Evolutionary conservation across 2,329 filamentous ascomycete genomes (phyloP).

Genomic region (Phaeosphaeria sp.): DNA sequence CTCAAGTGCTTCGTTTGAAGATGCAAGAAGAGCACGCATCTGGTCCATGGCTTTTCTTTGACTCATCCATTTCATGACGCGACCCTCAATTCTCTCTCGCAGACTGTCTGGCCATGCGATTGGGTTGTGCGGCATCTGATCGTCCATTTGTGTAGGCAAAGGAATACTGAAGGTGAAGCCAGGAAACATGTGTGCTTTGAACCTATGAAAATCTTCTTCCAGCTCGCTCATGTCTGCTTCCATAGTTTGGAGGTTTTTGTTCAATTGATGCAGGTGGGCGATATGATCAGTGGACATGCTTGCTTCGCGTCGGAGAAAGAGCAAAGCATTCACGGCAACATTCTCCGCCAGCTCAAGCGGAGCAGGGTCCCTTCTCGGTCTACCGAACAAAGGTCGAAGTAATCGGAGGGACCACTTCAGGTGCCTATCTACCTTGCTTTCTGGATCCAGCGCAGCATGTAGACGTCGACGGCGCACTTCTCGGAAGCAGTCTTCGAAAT

Average conservation of each 20-base stretch:
- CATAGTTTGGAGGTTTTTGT: constrained; percentile 27
- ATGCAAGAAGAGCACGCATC: constrained; percentile 21
- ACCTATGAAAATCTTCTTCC: constrained; percentile 10
- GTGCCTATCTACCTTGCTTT: constrained; percentile 16
- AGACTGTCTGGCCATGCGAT: constrained; percentile 32
- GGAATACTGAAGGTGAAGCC: constrained; percentile 6
- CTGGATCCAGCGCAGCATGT: constrained; percentile 17
- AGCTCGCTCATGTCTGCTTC: constrained; percentile 13
- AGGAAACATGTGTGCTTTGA: constrained; percentile 22
- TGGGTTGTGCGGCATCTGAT: constrained; percentile 21
- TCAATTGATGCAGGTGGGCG: constrained; percentile 23
- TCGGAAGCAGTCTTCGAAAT: constrained; percentile 37
- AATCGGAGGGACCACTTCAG: constrained; percentile 31
- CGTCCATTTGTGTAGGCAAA: not conserved
- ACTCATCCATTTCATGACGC: constrained; percentile 30
- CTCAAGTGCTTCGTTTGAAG: constrained; percentile 25
- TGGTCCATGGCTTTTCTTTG: constrained; percentile 25
- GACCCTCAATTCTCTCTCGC: constrained; percentile 12
- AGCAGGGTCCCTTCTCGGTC: constrained; percentile 10
- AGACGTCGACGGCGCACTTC: constrained; percentile 32
- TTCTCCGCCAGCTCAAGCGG: constrained; percentile 24
- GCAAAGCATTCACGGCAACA: constrained; percentile 21
- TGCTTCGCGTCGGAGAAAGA: constrained; percentile 34
- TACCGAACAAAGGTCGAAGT: constrained; percentile 31
- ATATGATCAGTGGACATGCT: constrained; percentile 19